Evolutionary conservation across 495 filamentous ascomycete genomes (phyloP).

Genomic region (Hypoxylon lenormandii): DNA sequence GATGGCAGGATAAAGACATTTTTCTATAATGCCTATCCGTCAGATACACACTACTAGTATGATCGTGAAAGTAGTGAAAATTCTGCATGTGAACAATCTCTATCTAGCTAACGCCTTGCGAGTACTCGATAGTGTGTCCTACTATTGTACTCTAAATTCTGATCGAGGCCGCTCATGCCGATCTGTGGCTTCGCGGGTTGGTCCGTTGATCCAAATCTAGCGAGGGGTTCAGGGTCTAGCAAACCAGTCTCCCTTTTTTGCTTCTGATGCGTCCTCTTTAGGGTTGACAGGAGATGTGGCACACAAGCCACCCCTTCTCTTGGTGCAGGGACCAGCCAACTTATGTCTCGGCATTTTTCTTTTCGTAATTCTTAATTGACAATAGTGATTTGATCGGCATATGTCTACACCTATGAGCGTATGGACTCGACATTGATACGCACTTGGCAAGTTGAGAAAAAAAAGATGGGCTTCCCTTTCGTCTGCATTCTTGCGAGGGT

Average conservation of each 20-base stretch:
- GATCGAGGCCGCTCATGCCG: constrained; percentile 13
- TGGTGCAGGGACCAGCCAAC: constrained; percentile 29
- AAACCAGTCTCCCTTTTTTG: constrained; percentile 14
- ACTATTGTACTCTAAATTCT: constrained; percentile 19
- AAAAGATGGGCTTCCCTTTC: constrained; percentile 9
- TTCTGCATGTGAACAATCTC: background rate
- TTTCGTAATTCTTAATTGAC: constrained; percentile 29
- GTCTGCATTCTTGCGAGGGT: constrained; percentile 26
- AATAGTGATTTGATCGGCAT: constrained; percentile 42
- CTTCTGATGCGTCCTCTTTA: constrained; percentile 11
- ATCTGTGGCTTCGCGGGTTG: constrained; percentile 9
- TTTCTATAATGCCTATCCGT: background rate
- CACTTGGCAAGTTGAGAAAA: constrained; percentile 23
- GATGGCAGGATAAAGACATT: too few species aligned
- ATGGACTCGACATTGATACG: constrained; percentile 25
- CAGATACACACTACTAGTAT: too few species aligned
- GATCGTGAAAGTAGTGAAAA: background rate
- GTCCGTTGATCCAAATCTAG: constrained; percentile 13
- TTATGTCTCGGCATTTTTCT: constrained; percentile 33
- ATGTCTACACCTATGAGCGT: constrained; percentile 11
- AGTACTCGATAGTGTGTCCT: constrained; percentile 12
- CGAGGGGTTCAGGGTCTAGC: constrained; percentile 14
- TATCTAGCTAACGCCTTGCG: background rate
- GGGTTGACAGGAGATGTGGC: constrained; percentile 8
- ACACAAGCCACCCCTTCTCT: constrained; percentile 8